Percentiles rank a stretch among this genome's conserved stretches.
phyloP scores from a whole-genome alignment of 768 basidiomycete genomes.

The Boletus coccyginus region DNA sequence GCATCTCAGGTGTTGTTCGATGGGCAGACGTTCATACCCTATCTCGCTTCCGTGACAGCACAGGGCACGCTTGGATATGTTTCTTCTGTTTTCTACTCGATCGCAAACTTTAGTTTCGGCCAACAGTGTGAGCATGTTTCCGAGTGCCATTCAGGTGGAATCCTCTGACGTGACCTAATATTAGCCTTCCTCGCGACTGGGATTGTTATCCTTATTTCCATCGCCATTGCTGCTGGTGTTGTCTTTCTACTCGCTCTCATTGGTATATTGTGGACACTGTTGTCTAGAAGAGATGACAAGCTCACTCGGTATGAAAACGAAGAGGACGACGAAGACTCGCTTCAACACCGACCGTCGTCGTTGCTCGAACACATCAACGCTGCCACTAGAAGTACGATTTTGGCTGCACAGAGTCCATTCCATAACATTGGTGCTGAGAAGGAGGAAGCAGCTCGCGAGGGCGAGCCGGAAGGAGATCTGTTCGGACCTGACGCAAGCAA shows the following conservation, averaged over 20 bases:
- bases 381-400: conserved; percentile 79
- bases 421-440: conserved; percentile 46
- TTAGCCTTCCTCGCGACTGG: conserved; percentile 87
- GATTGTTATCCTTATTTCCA: conserved; percentile 94
- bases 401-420: conserved; percentile 50
- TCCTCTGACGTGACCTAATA: conserved; percentile 3
- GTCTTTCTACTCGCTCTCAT: conserved; percentile 84
- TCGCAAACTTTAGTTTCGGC: conserved; percentile 71
- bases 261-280: conserved; percentile 87
- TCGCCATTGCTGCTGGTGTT: conserved; percentile 93
- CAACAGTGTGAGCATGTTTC: conserved; percentile 54
- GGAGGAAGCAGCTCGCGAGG: conserved; percentile 44
- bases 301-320: conserved; percentile 62
- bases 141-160: not conserved
- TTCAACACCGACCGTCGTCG: conserved; percentile 80
- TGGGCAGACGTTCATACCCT: conserved; percentile 78
- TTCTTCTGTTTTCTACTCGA: conserved; percentile 80
- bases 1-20: conserved; percentile 88
- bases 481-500: conserved; percentile 76
- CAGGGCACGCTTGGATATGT: conserved; percentile 70
- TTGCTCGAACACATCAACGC: conserved; percentile 89
- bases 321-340: conserved; percentile 73
- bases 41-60: conserved; percentile 63
- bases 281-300: conserved; percentile 77
- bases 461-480: conserved; percentile 44